phyloP scores from a whole-genome alignment of 2,329 filamentous ascomycete species.

The Talaromyces funiculosus region DNA sequence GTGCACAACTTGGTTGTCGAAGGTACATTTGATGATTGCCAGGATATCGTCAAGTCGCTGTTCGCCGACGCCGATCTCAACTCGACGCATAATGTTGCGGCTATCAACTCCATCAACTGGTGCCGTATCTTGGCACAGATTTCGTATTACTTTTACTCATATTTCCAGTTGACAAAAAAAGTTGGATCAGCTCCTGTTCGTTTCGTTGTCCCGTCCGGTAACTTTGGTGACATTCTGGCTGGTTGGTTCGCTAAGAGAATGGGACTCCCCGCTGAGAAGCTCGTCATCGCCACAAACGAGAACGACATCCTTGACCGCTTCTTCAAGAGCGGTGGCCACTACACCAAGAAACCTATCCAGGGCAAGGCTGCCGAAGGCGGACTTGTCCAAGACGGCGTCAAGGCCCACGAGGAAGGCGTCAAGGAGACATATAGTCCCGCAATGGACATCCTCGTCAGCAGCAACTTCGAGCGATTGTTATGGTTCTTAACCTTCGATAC shows the following conservation, averaged over 20 bases:
- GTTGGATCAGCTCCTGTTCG: constrained; percentile 62
- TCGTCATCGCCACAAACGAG: constrained; percentile 34
- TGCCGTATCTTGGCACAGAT: constrained; percentile 86
- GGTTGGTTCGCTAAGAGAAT: constrained; percentile 89
- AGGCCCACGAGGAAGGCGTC: constrained; percentile 44
- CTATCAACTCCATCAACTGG: constrained; percentile 97
- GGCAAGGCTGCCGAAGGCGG: constrained; percentile 42
- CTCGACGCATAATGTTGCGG: constrained; percentile 72
- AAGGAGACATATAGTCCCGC: constrained; percentile 90
- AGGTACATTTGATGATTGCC: constrained; percentile 94
- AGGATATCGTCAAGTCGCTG: constrained; percentile 91
- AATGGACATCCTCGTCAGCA: constrained; percentile 96
- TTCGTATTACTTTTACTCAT: constrained; percentile 78
- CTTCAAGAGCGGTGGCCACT: constrained; percentile 81
- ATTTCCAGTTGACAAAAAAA: constrained; percentile 66
- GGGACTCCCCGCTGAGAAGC: constrained; percentile 81
- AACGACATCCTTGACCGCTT: constrained; percentile 97
- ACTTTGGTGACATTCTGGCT: constrained; percentile 86
- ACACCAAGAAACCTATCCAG: constrained; percentile 71
- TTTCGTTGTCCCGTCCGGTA: constrained; percentile 88
- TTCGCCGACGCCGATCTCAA: constrained; percentile 85
- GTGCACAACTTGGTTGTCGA: constrained; percentile 87
- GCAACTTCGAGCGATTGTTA: constrained; percentile 91
- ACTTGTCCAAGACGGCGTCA: neutral
- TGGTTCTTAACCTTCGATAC: constrained; percentile 66